Base-by-base conservation (phyloP, 2,329 filamentous ascomycete genomes). In the Fusarium drepaniforme region DNA sequence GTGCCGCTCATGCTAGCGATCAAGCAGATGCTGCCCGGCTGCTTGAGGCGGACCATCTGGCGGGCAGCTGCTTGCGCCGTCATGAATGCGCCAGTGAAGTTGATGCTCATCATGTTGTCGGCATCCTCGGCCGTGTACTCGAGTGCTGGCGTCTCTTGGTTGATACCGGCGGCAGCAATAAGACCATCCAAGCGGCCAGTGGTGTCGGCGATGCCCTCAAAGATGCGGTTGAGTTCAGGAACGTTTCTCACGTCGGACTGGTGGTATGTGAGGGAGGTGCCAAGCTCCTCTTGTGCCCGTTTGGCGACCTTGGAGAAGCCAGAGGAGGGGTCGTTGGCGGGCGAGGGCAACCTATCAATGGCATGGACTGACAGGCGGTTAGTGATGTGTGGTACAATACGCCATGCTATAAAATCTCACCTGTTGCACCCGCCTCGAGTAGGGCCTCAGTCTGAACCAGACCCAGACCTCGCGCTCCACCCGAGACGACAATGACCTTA, bases 11-110 rank as follows among this genome's bases (percentile, higher is more conserved):
- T 94, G 75, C 90, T 92, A n/a, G 88, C 91, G 79, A 94, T 92
- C 78, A 94, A 83, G 16, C 90, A 89, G 70, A 94, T 89, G 79
- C 90, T 93, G 0, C 92, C 91, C 8, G 85, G 84, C 30, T 84
- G 86, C 67, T 89, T 87, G 33, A 90, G 85, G 61, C 88, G 87
- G 25, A 91, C 85, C 88, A 94, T 91, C 81, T 97, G 93, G 66
- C 92, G 89, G 38, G 95, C 96, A n/a, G 94, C 94, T 23, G 94
- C 94, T 86, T 96, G 94, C 30, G 95, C 94, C 73, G 94, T 97
- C 89, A 96, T 91, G 84, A 95, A 94, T 33, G 89, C 91, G 15
- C 95, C 96, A n/a, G 92, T 97, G 77, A 97, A 88, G 84, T 98
- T 97, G 80, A 96, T 92, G 78, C 93, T 90, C 83, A 97, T 88